Base-by-base conservation (phyloP, 345 rosid genomes). In the Rubroshorea leprosula region DNA sequence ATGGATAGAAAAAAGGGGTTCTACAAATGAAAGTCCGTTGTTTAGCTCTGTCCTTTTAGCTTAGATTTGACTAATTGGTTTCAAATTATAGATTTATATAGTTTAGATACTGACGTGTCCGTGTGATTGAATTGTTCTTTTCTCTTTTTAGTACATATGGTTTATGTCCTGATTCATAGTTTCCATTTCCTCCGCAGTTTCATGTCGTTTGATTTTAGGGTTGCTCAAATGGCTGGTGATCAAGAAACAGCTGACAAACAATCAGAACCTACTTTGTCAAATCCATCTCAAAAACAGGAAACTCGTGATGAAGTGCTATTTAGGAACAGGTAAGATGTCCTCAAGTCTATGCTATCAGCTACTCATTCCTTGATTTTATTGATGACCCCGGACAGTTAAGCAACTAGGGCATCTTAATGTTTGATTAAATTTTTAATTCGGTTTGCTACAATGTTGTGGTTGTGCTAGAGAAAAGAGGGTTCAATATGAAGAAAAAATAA, bases 301-400 rank as follows among this genome's bases (percentile, higher is more conserved):
- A 70, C 74, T 51, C 70, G 82, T 12, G 84, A 80, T 65, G 92
- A 82, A 70, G 74, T 84, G 76, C 85, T 84, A 26, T 72, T 82
- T 39, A 72, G 91, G 82, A 87, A 84, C 73, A 78, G 82, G 87
- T 76, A 41, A 38, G 48, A 3, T 6, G 17, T 49, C 43, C 3
- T 14, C 14, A 55, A 11, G n/a, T 63, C 27, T 43, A 21, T 21
- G 4, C 24, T 23, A 41, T 21, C 13, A 10, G 11, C 24, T 51
- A 1, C 53, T n/a, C 18, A 35, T 35, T 35, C 24, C 48, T 5
- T 41, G 5, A 23, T 5, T 48, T 17, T 54, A n/a, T 53, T 25
- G 29, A 35, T 31, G 35, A 39, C 23, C 24, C 44, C 24, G 17
- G n/a, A 13, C 9, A 7, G 49, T 23, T 45, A 25, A 35, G 11